phyloP scores from a whole-genome alignment of 345 rosid species.

The Citrus maxima region DNA sequence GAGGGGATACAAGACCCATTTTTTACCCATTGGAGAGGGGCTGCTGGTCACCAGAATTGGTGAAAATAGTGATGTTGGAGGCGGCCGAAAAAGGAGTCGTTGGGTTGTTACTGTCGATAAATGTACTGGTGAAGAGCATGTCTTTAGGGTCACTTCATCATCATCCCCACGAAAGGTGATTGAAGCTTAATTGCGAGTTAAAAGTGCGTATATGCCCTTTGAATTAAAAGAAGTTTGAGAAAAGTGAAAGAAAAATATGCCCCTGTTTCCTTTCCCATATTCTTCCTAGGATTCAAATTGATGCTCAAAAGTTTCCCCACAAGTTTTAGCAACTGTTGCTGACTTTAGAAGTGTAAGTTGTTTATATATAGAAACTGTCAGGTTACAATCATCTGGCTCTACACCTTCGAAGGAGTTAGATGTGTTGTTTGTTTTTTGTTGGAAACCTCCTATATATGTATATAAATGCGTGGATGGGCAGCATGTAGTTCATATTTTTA shows the following conservation, averaged over 20 bases:
- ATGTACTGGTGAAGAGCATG: conserved; percentile 56
- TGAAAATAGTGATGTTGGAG: no score
- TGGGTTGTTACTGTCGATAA: conserved; percentile 50
- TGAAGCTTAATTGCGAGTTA: neutral
- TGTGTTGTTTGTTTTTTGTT: neutral
- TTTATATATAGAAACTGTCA: neutral
- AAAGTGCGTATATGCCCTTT: neutral
- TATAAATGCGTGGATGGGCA: no score
- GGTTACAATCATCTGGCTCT: neutral
- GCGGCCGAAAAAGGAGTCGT: conserved; percentile 28
- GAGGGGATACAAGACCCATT: conserved; percentile 26
- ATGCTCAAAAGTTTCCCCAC: neutral
- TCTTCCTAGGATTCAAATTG: neutral
- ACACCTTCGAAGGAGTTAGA: neutral
- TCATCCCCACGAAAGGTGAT: conserved; percentile 7
- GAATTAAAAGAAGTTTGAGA: neutral
- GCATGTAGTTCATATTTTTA: no score
- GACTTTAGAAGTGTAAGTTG: no score
- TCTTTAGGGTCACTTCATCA: conserved; percentile 35
- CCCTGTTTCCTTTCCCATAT: neutral
- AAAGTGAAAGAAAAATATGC: neutral
- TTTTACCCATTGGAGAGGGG: conserved; percentile 55
- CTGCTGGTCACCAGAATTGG: conserved; percentile 30
- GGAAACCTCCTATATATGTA: neutral
- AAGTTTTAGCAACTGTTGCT: neutral